Evolutionary conservation across 352 stramenopile species (phyloP).

Genomic region (Phytophthora pini): DNA sequence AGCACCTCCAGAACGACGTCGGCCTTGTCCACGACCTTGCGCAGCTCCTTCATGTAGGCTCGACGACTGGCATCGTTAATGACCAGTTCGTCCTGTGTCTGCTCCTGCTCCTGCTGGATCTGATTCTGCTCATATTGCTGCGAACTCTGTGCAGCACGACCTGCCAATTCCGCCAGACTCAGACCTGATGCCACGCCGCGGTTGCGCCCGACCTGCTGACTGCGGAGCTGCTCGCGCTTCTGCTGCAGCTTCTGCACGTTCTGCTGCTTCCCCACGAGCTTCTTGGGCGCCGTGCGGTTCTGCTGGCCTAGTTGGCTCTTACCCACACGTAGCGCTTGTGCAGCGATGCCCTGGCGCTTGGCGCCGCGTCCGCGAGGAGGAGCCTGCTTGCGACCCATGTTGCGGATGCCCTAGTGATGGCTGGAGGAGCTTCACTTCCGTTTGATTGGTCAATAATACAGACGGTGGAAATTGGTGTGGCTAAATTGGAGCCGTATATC

Average conservation of each 20-base stretch:
- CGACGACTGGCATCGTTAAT: slow-evolving; percentile 91
- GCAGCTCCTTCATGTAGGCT: slow-evolving; percentile 96
- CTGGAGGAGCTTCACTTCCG: slow-evolving; percentile 18
- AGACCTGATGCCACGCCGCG: slow-evolving; percentile 42
- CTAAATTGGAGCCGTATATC: too few species aligned
- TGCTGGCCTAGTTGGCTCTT: slow-evolving; percentile 35
- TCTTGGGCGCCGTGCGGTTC: slow-evolving; percentile 33
- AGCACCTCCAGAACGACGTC: slow-evolving; percentile 98
- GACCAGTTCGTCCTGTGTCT: slow-evolving; percentile 39
- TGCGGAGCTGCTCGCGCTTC: slow-evolving; percentile 73
- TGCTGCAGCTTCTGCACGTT: slow-evolving; percentile 55
- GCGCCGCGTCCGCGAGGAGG: slow-evolving; percentile 25
- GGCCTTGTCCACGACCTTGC: slow-evolving; percentile 96
- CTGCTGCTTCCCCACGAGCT: slow-evolving; percentile 56
- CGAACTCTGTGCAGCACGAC: slow-evolving; percentile 47
- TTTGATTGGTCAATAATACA: neutral
- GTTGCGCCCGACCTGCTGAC: slow-evolving; percentile 51
- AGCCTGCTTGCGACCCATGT: slow-evolving; percentile 32
- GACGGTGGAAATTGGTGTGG: too few species aligned
- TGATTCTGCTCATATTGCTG: slow-evolving; percentile 51
- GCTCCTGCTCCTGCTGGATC: slow-evolving; percentile 20
- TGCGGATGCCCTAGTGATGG: slow-evolving; percentile 11
- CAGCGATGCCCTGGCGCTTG: slow-evolving; percentile 38
- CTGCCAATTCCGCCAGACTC: slow-evolving; percentile 65
- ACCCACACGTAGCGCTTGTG: slow-evolving; percentile 28